Evolutionary conservation across 2,329 filamentous ascomycete species (phyloP), one percentile per base, ranked within the genome.

Genomic region (Myriosclerotinia scirpicola): DNA sequence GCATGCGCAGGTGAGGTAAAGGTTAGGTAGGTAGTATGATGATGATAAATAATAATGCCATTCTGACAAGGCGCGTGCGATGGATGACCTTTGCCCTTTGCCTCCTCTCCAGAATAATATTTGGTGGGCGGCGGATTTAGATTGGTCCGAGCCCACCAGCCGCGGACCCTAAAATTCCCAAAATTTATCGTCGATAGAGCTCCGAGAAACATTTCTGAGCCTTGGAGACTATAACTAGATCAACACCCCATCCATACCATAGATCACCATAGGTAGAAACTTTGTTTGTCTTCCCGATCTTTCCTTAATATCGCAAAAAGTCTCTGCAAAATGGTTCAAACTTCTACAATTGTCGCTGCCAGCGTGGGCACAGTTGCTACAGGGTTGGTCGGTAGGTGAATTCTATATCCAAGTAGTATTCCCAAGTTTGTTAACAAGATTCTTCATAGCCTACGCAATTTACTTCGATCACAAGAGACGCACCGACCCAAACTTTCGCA

Each of bases 381-480:
- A 63, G 85, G 84, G 71, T 70, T 87, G 65, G 75, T 87, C 73
- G 86, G 87, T 89, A 82, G 15, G 54, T 52, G 12, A 61, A 38
- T 30, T 59, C 44, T n/a, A 65, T 38, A 17, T 46, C 48, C 26
- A 12, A 36, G 14, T 30, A n/a, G 36, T 38, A 44, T 12, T 26
- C 54, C 8, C 30, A 36, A 61, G 12, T 54, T 42, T 68, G 56
- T 69, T 76, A 70, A 74, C 68, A 55, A 68, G 48, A 68, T 67
- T 42, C 22, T 64, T 65, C 38, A 50, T 73, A 88, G 86, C 84
- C 72, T 90, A 90, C 75, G 87, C 84, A 70, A 77, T 85, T 73
- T 90, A 88, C 80, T 90, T 90, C 78, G 88, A 90, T 78, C 84
- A 87, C 76, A 83, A 85, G 76, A 84, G 88, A 73, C 86, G 88